Evolutionary conservation across 352 stramenopile genomes (phyloP).

Genomic region (Pythium folliculosum): DNA sequence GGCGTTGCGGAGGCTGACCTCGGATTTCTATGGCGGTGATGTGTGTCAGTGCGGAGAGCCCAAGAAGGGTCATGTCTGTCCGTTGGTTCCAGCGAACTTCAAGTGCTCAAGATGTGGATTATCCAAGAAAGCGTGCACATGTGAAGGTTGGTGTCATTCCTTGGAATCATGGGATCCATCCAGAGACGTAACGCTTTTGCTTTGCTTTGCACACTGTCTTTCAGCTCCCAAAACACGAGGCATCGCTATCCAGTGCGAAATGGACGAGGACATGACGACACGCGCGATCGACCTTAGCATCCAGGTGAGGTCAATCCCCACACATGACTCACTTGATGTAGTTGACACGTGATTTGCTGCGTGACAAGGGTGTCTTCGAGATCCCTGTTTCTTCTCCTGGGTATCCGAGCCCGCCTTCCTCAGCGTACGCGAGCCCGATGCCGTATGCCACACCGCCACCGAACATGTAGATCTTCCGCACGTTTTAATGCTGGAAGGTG

Average conservation of each 20-base stretch:
- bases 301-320: slow-evolving; percentile 38
- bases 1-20: too few relatives aligned
- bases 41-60: slow-evolving; percentile 67
- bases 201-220: background rate
- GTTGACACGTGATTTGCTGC: slow-evolving; percentile 2
- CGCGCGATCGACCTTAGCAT: slow-evolving; percentile 68
- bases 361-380: slow-evolving; percentile 61
- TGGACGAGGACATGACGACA: slow-evolving; percentile 86
- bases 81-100: slow-evolving; percentile 78
- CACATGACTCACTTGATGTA: background rate
- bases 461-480: slow-evolving; percentile 15
- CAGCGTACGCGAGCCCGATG: slow-evolving; percentile 28
- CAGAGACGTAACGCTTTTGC: background rate
- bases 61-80: slow-evolving; percentile 87
- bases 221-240: slow-evolving; percentile 60
- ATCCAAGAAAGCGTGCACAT: slow-evolving; percentile 77
- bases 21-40: too few relatives aligned
- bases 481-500: too few relatives aligned
- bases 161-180: too few relatives aligned
- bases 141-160: slow-evolving; percentile 40
- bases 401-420: slow-evolving; percentile 47
- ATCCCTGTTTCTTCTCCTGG: slow-evolving; percentile 42
- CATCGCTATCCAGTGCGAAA: slow-evolving; percentile 72
- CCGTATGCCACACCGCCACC: slow-evolving; percentile 22
- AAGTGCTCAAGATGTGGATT: slow-evolving; percentile 79